These are phyloP conservation scores for Metschnikowia picachoensis DNA, from an alignment of 805 yeast genomes.

Conservation along the genomic window DNA sequence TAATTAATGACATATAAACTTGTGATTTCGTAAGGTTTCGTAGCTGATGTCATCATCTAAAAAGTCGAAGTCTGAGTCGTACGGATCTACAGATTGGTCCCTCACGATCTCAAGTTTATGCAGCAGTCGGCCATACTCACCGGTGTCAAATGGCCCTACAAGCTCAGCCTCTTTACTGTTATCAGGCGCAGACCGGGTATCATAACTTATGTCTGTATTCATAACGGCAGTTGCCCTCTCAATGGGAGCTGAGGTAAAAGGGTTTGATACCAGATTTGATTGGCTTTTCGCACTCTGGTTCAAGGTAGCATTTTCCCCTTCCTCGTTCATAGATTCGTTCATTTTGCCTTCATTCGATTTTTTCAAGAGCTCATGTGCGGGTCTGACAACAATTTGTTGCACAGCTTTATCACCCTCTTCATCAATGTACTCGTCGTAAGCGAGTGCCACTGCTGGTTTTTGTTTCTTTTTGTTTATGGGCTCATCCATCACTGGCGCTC, in stretches of 20 bases:
- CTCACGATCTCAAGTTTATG: background rate
- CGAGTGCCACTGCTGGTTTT: slow-evolving; percentile 30
- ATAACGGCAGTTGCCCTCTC: no score
- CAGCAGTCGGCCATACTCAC: background rate
- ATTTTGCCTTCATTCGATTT: slow-evolving; percentile 1
- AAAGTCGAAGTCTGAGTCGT: slow-evolving; percentile 10
- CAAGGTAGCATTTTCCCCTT: background rate
- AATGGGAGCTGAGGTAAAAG: no score
- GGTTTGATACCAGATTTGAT: no score
- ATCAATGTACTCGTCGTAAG: slow-evolving; percentile 28
- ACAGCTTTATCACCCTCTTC: slow-evolving; percentile 35
- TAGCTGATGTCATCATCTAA: slow-evolving; percentile 10
- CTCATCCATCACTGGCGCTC: background rate
- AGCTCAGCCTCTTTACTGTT: no score
- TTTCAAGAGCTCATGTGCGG: slow-evolving; percentile 36
- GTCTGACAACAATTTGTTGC: slow-evolving; percentile 31
- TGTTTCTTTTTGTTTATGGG: slow-evolving; percentile 19
- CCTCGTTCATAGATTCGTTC: background rate
- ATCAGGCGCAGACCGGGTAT: no score
- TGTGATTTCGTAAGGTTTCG: slow-evolving; percentile 14
- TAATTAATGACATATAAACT: slow-evolving; percentile 8
- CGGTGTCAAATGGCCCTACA: no score
- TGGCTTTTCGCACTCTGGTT: no score
- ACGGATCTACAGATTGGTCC: slow-evolving; percentile 9
- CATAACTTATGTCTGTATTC: no score